Evolutionary conservation across 371 early-diverging fungal species (phyloP).

Genomic region (Mucor racemosus): DNA sequence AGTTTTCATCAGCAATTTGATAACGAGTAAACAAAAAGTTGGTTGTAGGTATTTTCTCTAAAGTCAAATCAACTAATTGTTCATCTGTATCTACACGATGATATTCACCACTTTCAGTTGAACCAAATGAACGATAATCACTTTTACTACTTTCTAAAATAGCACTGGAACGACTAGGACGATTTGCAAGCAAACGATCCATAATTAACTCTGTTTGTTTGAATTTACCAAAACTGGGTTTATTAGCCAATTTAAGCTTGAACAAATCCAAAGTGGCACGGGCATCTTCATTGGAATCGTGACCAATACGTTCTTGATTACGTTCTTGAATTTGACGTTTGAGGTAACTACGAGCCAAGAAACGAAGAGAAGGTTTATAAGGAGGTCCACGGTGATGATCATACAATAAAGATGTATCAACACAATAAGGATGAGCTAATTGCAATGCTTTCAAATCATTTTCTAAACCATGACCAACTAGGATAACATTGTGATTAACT

Average conservation of each 20-base stretch:
- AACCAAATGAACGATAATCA: constrained; percentile 22
- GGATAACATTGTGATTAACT: constrained; percentile 64
- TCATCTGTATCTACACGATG: constrained; percentile 35
- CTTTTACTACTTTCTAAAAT: constrained; percentile 45
- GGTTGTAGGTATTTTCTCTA: constrained; percentile 26
- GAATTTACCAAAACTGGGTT: constrained; percentile 54
- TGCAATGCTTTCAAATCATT: constrained; percentile 47
- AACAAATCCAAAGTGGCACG: constrained; percentile 73
- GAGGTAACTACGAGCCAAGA: constrained; percentile 62
- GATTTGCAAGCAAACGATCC: constrained; percentile 51
- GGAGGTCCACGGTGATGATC: constrained; percentile 67
- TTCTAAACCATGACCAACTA: constrained; percentile 52
- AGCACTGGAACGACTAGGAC: constrained; percentile 43
- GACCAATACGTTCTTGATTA: constrained; percentile 54
- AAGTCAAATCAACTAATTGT: constrained; percentile 28
- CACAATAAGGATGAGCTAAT: constrained; percentile 67
- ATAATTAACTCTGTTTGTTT: constrained; percentile 56
- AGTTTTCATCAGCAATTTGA: constrained; percentile 15
- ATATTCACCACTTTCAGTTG: constrained; percentile 31
- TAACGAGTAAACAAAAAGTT: constrained; percentile 41
- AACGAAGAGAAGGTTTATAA: constrained; percentile 59
- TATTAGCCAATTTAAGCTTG: constrained; percentile 59
- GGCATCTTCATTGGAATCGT: constrained; percentile 84
- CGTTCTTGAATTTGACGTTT: constrained; percentile 65
- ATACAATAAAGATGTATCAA: constrained; percentile 75